These are phyloP conservation scores for Phytophthora cajani DNA, from an alignment of 352 stramenopile genomes.

Conservation along the genomic window DNA sequence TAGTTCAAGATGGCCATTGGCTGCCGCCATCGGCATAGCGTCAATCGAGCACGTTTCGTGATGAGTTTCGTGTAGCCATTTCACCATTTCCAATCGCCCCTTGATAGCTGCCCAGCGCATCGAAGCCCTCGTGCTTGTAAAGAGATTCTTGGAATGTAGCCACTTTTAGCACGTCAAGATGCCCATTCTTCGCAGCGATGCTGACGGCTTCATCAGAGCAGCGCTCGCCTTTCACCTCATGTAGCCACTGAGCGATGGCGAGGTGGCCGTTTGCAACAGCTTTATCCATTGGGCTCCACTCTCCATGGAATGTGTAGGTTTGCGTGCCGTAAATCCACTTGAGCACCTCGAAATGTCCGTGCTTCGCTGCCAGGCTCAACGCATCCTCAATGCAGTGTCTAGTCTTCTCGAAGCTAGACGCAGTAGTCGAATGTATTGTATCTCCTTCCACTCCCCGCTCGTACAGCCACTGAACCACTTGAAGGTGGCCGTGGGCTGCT, in stretches of 20 bases:
- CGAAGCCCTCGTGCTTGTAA: background rate
- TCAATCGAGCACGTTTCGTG: background rate
- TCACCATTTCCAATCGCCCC: background rate
- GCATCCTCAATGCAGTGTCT: background rate
- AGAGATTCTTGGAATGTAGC: background rate
- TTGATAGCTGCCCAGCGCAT: background rate
- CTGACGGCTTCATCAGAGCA: background rate
- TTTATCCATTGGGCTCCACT: background rate
- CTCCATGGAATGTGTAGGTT: background rate
- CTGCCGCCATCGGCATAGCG: background rate
- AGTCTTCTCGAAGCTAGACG: background rate
- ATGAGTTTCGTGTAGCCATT: background rate
- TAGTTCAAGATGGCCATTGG: background rate
- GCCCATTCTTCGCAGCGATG: background rate
- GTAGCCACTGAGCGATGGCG: background rate
- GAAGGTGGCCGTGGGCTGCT: conserved; percentile 14
- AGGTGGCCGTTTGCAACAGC: background rate
- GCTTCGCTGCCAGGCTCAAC: background rate
- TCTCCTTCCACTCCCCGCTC: background rate
- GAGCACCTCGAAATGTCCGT: background rate
- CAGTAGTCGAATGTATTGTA: background rate
- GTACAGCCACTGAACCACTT: background rate
- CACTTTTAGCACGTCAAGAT: background rate
- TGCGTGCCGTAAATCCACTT: background rate
- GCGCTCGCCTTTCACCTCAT: background rate